A percentile compares a stretch with the other conserved stretches of the same genome.
Conservation (phyloP, 2,329 filamentous ascomycete species). For the Myriosclerotinia duriaeana region DNA sequence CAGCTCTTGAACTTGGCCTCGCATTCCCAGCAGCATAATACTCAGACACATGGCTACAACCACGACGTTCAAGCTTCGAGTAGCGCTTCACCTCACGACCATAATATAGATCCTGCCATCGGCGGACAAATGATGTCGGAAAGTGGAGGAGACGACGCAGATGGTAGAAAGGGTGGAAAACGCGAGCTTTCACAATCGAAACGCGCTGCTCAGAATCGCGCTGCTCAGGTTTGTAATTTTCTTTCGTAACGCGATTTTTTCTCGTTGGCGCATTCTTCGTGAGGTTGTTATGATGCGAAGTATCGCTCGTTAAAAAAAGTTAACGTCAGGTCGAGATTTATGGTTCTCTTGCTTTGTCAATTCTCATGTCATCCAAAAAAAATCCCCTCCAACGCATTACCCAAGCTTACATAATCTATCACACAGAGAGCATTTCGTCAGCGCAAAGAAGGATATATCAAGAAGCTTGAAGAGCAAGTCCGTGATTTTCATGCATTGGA, state of each 20-base stretch:
- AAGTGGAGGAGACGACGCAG: constrained; percentile 38
- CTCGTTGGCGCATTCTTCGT: constrained; percentile 8
- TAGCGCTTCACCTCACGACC: constrained; percentile 39
- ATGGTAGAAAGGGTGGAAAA: constrained; percentile 74
- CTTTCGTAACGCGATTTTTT: constrained; percentile 17
- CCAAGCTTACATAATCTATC: constrained; percentile 41
- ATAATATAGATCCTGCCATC: constrained; percentile 43
- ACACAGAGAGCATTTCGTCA: constrained; percentile 89
- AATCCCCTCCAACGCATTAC: constrained; percentile 21
- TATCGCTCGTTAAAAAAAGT: constrained; percentile 31
- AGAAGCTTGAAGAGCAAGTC: constrained; percentile 93
- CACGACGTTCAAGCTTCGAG: constrained; percentile 37
- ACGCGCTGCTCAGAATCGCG: constrained; percentile 55
- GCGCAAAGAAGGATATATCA: constrained; percentile 97
- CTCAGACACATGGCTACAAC: constrained; percentile 38
- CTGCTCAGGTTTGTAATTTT: constrained; percentile 76
- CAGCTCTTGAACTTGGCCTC: constrained; percentile 40
- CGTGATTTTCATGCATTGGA: constrained; percentile 76
- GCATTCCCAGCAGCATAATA: constrained; percentile 26
- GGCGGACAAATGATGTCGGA: constrained; percentile 38
- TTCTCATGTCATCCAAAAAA: constrained; percentile 42
- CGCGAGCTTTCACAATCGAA: constrained; percentile 83
- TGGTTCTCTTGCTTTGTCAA: constrained; percentile 42
- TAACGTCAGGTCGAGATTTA: constrained; percentile 22
- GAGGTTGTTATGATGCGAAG: constrained; percentile 22